A percentile compares a stretch with the other conserved stretches of the same genome.
These are phyloP conservation scores for Tuber indicum DNA, from an alignment of 495 filamentous ascomycete species.

Conservation along the genomic window DNA sequence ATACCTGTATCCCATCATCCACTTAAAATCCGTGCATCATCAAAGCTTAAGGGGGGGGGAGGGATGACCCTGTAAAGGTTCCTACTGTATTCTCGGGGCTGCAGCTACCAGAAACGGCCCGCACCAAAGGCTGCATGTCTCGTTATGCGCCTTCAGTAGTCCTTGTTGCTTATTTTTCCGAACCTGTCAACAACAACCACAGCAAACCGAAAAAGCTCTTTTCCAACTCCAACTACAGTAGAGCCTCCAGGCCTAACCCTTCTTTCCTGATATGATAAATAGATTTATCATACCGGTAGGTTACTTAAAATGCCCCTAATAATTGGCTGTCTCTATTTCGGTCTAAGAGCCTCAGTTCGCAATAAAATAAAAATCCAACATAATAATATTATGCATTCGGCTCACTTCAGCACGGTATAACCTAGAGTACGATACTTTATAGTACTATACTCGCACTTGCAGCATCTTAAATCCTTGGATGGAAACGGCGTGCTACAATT, in stretches of 20 bases:
- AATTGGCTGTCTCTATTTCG: background rate
- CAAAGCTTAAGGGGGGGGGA: background rate
- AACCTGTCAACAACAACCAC: conserved; percentile 4
- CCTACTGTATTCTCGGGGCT: background rate
- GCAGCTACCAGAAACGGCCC: conserved; percentile 4
- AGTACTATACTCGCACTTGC: too few relatives aligned
- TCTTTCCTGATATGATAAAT: background rate
- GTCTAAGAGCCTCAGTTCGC: background rate
- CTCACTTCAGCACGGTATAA: background rate
- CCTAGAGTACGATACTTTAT: background rate
- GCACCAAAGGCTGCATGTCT: background rate
- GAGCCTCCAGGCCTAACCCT: background rate
- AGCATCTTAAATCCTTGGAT: background rate
- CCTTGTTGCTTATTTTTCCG: background rate
- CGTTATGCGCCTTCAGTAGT: background rate
- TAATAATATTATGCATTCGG: background rate
- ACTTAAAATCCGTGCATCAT: background rate
- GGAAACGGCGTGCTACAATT: background rate
- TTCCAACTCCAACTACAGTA: background rate
- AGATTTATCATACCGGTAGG: background rate
- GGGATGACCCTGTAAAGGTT: background rate
- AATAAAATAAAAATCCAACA: background rate
- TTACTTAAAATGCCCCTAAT: background rate
- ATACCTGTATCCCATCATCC: background rate
- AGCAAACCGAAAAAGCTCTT: background rate